Conservation (phyloP, 2,329 filamentous ascomycete genomes). For the Rhinocladiella mackenziei region DNA sequence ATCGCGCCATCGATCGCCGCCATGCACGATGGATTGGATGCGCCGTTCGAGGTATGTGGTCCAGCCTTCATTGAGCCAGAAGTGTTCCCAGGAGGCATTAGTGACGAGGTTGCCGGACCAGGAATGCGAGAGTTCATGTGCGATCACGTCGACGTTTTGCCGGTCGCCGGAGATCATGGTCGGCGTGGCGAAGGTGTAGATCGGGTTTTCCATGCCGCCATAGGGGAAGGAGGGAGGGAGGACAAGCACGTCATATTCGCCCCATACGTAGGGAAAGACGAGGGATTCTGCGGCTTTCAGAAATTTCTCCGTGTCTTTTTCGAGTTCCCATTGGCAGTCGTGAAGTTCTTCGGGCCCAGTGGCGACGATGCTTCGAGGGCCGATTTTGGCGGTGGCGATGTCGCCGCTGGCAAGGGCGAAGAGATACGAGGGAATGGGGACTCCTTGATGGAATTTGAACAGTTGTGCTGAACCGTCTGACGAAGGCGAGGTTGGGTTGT, state of each 20-base stretch:
- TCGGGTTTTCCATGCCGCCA: conserved; percentile 87
- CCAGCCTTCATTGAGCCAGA: conserved; percentile 73
- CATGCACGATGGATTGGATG: conserved; percentile 72
- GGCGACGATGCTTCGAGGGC: conserved; percentile 76
- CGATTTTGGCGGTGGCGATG: conserved; percentile 78
- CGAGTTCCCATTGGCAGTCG: conserved; percentile 84
- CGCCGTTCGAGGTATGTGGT: conserved; percentile 91
- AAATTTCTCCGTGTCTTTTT: conserved; percentile 86
- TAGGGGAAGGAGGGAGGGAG: conserved; percentile 88
- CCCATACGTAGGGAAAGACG: conserved; percentile 88
- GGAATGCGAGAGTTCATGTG: conserved; percentile 71
- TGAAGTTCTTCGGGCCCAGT: conserved; percentile 83
- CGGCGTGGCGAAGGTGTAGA: conserved; percentile 92
- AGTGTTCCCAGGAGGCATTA: conserved; percentile 52
- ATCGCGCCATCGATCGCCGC: conserved; percentile 72
- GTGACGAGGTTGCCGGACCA: conserved; percentile 79
- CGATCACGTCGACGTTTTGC: conserved; percentile 93
- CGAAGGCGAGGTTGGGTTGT: conserved; percentile 43
- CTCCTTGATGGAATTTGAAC: conserved; percentile 83
- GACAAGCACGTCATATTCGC: conserved; percentile 88
- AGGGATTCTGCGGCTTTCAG: conserved; percentile 77
- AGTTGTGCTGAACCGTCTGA: conserved; percentile 56
- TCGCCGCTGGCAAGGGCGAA: conserved; percentile 85
- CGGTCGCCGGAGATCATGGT: conserved; percentile 88
- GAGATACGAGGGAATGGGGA: conserved; percentile 90